A percentile compares a stretch with the other conserved stretches of the same genome.
Conservation (phyloP, 495 filamentous ascomycete genomes). For the Tuber microsphaerosporum region DNA sequence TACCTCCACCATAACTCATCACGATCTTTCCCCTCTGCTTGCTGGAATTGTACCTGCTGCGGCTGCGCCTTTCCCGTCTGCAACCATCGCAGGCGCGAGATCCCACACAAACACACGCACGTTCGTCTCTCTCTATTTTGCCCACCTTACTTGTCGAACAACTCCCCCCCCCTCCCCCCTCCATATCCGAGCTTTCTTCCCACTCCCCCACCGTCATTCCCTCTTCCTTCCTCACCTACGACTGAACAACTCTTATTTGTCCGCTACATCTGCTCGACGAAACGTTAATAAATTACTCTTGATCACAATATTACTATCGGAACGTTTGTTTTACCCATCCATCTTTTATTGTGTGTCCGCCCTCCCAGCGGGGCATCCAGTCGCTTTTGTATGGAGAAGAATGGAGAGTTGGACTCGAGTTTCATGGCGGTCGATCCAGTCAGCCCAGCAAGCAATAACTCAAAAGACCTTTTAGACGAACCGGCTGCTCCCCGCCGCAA, state of each 20-base stretch:
- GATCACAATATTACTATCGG: neutral
- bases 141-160: neutral
- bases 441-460: conserved; percentile 39
- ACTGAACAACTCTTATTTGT: neutral
- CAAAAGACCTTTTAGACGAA: conserved; percentile 42
- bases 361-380: conserved; percentile 36
- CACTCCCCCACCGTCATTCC: neutral
- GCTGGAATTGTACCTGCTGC: conserved; percentile 1
- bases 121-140: conserved; percentile 1
- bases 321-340: conserved; percentile 4
- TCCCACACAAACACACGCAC: conserved; percentile 2
- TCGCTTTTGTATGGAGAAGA: conserved; percentile 41
- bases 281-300: neutral
- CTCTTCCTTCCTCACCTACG: neutral
- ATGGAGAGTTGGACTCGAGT: conserved; percentile 40
- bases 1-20: neutral
- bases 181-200: conserved; percentile 1
- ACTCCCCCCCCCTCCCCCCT: neutral
- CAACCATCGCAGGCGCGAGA: conserved; percentile 2
- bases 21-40: neutral
- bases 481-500: conserved; percentile 41
- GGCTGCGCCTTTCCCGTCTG: conserved; percentile 3
- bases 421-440: conserved; percentile 41
- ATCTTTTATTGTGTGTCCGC: conserved; percentile 27
- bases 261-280: neutral